Evolutionary conservation across 257 asterid species (phyloP).

Genomic region (Mentha longifolia): DNA sequence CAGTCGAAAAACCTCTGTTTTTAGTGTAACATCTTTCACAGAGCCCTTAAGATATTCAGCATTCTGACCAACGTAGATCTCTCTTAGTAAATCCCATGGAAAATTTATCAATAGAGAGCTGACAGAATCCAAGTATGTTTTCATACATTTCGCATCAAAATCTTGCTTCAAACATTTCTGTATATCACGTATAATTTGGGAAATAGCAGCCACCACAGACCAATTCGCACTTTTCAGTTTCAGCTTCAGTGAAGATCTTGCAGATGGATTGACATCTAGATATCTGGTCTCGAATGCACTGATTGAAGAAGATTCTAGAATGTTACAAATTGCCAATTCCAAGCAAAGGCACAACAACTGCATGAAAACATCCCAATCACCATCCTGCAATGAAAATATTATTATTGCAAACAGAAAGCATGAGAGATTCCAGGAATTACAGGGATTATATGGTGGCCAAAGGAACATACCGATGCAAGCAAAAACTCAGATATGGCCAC

Average conservation of each 20-base stretch:
- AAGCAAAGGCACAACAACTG: conserved; percentile 58
- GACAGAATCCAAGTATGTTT: conserved; percentile 50
- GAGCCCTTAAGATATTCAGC: conserved; percentile 38
- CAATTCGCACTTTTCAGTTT: conserved; percentile 52
- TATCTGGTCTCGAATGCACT: conserved; percentile 32
- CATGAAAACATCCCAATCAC: conserved; percentile 60
- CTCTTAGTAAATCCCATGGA: conserved; percentile 55
- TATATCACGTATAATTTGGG: conserved; percentile 62
- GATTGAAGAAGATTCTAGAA: conserved; percentile 38
- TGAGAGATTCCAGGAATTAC: conserved; percentile 14
- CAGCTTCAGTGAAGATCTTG: conserved; percentile 38
- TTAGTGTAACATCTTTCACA: conserved; percentile 31
- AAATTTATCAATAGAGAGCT: conserved; percentile 49
- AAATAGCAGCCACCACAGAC: conserved; percentile 51
- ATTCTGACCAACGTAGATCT: conserved; percentile 31
- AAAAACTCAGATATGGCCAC: conserved; percentile 67
- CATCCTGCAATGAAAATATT: conserved; percentile 55
- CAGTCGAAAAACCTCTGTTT: conserved; percentile 29
- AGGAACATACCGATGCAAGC: conserved; percentile 59
- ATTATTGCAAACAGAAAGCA: conserved; percentile 11
- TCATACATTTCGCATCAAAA: conserved; percentile 40
- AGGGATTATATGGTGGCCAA: background rate
- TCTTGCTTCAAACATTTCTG: conserved; percentile 63
- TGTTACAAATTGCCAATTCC: conserved; percentile 47
- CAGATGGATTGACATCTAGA: conserved; percentile 35